Evolutionary conservation across 2,329 filamentous ascomycete genomes (phyloP), one percentile per base, ranked within the genome.

Genomic region (Claviceps sp.): DNA sequence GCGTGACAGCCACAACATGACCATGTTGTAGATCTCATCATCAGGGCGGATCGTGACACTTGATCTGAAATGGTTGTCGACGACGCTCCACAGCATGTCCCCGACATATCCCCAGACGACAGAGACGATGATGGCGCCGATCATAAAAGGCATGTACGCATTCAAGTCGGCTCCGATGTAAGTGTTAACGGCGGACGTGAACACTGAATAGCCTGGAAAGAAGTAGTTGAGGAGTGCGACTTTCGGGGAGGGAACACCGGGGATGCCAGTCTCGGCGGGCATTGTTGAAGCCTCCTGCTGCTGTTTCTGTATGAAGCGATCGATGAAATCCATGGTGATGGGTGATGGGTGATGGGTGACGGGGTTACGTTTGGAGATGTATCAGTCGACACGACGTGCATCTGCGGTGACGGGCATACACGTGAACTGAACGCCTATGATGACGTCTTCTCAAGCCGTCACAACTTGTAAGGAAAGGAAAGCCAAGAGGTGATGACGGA

Each of bases 1-100:
- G 37, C 70, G 66, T 2, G 82, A 74, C 2, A 87, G 74, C 84
- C 84, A 87, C 26, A 72, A 73, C 81, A 87, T 85, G 42, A 87
- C 60, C 60, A 85, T 84, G 61, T 82, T 82, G 69, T 85, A 87
- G 52, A 85, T 78, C 62, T 87, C 84, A 58, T 88, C 84, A 53
- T 87, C 82, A 30, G 78, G 74, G 45, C 81, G 75, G 41, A 88
- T 77, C 58, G 83, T 78, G 18, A 83, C 82, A 1, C 76, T 78
- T 3, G 79, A 84, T 72, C 85, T 81, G 58, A 84, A 75, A 58
- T 84, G 69, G 5, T 67, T 59, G 43, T 76, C 70, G 34, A 82
- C 56, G 41, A 75, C 63, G 1, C 64, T 62, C 68, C 71, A 75
- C 13, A 78, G 53, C 57, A 72, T 75, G 2, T 69, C 63, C 50